Percentiles rank a stretch among this genome's conserved stretches.
phyloP scores from a whole-genome alignment of 73 alveolate species.

The Diophrys appendiculata region DNA sequence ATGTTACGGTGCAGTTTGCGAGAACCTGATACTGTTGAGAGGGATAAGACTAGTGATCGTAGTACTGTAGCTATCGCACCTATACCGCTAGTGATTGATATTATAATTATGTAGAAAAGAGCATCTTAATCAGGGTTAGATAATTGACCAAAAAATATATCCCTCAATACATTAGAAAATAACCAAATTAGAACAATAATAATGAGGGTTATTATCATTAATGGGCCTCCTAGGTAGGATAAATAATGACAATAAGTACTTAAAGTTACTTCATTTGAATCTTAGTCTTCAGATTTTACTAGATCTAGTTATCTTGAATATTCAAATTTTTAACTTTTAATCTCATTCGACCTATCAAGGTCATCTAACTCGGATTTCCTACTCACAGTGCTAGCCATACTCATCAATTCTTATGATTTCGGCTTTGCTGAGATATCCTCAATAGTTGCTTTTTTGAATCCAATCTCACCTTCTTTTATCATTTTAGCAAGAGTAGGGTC shows the following conservation, averaged over 20 bases:
- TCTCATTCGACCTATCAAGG: background rate
- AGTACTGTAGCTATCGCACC: background rate
- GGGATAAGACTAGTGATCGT: background rate
- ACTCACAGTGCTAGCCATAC: too few relatives aligned
- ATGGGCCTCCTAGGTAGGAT: background rate
- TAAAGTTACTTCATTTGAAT: background rate
- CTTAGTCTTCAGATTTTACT: background rate
- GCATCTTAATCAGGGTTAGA: background rate
- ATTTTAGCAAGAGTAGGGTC: too few relatives aligned
- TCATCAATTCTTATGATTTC: too few relatives aligned
- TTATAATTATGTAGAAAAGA: background rate
- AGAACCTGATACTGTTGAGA: conserved; percentile 8
- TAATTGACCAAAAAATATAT: background rate
- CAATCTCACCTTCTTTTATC: too few relatives aligned
- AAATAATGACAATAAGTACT: background rate
- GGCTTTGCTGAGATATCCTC: too few relatives aligned
- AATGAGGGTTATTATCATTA: background rate
- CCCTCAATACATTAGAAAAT: background rate
- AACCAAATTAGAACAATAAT: background rate
- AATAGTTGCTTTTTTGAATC: too few relatives aligned
- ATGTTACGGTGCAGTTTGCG: conserved; percentile 71
- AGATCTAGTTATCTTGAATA: background rate
- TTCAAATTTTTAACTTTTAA: too few relatives aligned
- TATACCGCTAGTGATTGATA: background rate
- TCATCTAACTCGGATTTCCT: background rate